Evolutionary conservation across 1,284 basidiomycete species (phyloP), one percentile per base, ranked within the genome.

Genomic region (Boletellus sp.): DNA sequence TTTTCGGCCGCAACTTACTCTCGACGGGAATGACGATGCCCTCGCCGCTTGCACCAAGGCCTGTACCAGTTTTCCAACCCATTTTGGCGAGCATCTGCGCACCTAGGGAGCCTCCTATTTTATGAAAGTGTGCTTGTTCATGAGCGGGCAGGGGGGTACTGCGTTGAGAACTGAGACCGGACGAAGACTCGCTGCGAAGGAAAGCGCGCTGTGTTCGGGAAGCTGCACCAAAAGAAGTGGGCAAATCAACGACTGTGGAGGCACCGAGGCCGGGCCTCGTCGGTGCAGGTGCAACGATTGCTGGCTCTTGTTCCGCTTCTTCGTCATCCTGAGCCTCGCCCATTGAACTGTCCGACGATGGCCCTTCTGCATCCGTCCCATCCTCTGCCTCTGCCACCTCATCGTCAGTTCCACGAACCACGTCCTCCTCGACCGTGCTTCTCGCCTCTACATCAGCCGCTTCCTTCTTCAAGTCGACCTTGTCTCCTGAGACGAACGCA

Each of bases 1-100:
- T 78, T 68, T 88, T 84, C 10, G 91, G 88, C 7, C 93, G 85
- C 42, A 91, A 68, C 66, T 91, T 93, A 62, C 80, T 84, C 64
- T 95, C 91, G 11, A 98, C 80, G 0, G 94, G 94, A 0, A 88
- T 86, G 5, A 93, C 85, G 51, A 96, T 94, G 62, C 94, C 94
- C 61, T 89, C 84, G 8, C 89, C 88, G 3, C 77, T 73, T 1
- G 78, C 71, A 61, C 94, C 95, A 16, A 97, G 76, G 65, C 95
- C 95, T 19, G 82, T 81, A 8, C 95, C 89, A 0, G 86, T 74
- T 63, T 86, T 77, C 94, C 95, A 98, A 13, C 95, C 94, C 85
- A 94, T 93, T 72, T 93, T 96, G 38, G 83, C 81, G n/a, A 98
- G 81, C 80, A 97, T 82, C 50, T 85, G 83, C 11, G 93, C 87